phyloP scores from a whole-genome alignment of 768 basidiomycete species.

The Thelephora aurantiotincta region DNA sequence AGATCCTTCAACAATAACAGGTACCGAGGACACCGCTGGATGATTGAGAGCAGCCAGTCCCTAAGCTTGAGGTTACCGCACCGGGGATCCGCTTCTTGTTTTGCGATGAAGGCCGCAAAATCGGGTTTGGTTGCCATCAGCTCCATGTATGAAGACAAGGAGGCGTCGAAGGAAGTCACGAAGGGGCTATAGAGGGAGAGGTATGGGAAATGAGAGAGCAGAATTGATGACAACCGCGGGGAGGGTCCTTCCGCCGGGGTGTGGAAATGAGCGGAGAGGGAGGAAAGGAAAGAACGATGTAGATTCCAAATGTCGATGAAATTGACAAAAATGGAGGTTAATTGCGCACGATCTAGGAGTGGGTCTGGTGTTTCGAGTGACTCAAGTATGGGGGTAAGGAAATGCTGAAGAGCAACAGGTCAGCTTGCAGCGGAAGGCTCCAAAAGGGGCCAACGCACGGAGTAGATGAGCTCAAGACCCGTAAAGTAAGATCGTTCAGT shows the following conservation, averaged over 20 bases:
- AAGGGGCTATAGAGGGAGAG: conserved; percentile 80
- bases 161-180: conserved; percentile 61
- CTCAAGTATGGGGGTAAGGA: conserved; percentile 64
- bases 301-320: conserved; percentile 89
- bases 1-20: conserved; percentile 74
- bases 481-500: conserved; percentile 74
- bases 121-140: conserved; percentile 38
- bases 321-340: conserved; percentile 73
- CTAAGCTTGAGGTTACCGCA: conserved; percentile 66
- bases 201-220: conserved; percentile 78
- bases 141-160: conserved; percentile 41
- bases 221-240: conserved; percentile 38
- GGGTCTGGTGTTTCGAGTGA: conserved; percentile 58
- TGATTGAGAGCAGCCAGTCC: conserved; percentile 78
- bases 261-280: conserved; percentile 34
- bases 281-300: conserved; percentile 58
- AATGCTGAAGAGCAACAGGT: conserved; percentile 38
- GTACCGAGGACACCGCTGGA: conserved; percentile 82
- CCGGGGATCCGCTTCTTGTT: conserved; percentile 51
- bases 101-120: conserved; percentile 50
- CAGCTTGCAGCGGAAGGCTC: neutral
- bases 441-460: conserved; percentile 28
- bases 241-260: conserved; percentile 14
- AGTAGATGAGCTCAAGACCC: conserved; percentile 72
- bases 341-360: conserved; percentile 50